A percentile compares a stretch with the other conserved stretches of the same genome.
phyloP scores from a whole-genome alignment of 495 filamentous ascomycete genomes.

The Tuber magnatum region DNA sequence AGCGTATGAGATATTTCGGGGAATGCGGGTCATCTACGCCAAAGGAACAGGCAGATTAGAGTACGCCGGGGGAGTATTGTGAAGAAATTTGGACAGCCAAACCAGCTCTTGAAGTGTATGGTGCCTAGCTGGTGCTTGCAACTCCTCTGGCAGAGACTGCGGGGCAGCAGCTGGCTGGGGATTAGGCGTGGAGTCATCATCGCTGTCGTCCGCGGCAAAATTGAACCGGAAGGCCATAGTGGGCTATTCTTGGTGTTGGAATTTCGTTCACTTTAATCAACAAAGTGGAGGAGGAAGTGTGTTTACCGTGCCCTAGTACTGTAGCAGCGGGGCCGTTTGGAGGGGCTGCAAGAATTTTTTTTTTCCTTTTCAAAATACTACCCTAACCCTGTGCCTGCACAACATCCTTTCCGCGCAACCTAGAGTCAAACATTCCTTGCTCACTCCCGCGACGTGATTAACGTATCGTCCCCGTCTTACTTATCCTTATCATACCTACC shows the following conservation, averaged over 20 bases:
- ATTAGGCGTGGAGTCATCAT: neutral
- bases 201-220: conserved; percentile 24
- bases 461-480: neutral
- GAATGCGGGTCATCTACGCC: conserved; percentile 20
- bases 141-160: neutral
- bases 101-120: conserved; percentile 30
- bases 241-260: neutral
- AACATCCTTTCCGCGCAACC: neutral
- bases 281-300: neutral
- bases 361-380: neutral
- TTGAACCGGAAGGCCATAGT: conserved; percentile 35
- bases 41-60: neutral
- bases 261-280: neutral
- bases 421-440: neutral
- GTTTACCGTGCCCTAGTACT: too few species aligned
- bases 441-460: neutral
- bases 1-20: conserved; percentile 37
- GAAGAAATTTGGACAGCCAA: neutral
- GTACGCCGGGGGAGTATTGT: neutral
- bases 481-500: conserved; percentile 9
- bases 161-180: neutral
- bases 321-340: neutral
- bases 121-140: conserved; percentile 10
- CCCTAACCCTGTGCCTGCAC: conserved; percentile 5
- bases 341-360: neutral